A percentile compares a stretch with the other conserved stretches of the same genome.
Evolutionary conservation across 306 rosid genomes (phyloP).

Genomic region (Rosa chinensis): DNA sequence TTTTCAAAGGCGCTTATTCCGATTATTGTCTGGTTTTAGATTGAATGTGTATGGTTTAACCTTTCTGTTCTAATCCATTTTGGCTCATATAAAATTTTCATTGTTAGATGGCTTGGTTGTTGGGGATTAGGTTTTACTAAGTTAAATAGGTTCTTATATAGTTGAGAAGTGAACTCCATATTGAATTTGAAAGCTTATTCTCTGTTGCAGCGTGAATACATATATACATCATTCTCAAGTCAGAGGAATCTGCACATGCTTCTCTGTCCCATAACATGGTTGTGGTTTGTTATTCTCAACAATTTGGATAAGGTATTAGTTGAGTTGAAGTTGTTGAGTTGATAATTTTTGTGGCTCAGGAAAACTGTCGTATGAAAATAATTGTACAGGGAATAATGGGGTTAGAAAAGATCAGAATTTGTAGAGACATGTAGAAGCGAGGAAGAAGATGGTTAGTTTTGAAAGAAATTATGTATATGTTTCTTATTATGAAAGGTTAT

Average conservation of each 20-base stretch:
- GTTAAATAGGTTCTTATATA: background rate
- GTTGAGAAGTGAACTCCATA: background rate
- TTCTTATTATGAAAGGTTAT: background rate
- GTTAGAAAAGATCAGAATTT: constrained; percentile 35
- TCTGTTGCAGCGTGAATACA: constrained; percentile 71
- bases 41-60: background rate
- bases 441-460: constrained; percentile 50
- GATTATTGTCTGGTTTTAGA: too few relatives aligned
- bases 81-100: background rate
- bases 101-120: background rate
- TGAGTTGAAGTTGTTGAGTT: background rate
- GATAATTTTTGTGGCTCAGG: constrained; percentile 16
- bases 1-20: too few relatives aligned
- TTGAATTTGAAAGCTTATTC: background rate
- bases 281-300: constrained; percentile 50
- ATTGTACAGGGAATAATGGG: constrained; percentile 35
- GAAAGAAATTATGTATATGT: background rate
- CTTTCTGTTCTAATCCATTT: background rate
- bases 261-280: constrained; percentile 85
- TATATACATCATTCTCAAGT: constrained; percentile 63
- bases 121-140: too few relatives aligned
- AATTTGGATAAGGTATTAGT: background rate
- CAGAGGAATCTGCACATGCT: constrained; percentile 72
- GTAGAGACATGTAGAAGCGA: constrained; percentile 19
- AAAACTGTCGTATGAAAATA: constrained; percentile 50